Evolutionary conservation across 257 asterid species (phyloP).

Genomic region (Sherardia arvensis): DNA sequence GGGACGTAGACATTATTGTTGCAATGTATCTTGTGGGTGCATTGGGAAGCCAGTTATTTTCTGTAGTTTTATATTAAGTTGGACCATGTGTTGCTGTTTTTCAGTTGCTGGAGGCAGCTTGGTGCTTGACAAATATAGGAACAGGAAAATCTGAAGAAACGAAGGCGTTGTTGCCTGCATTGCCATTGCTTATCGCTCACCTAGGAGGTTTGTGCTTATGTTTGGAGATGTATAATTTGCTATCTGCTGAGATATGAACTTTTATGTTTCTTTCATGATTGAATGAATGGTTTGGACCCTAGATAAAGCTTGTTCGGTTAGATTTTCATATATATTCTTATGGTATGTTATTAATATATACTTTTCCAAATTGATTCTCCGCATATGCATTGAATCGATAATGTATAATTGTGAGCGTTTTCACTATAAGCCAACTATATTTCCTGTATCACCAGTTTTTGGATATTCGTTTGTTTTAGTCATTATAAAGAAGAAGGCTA

Average conservation of each 20-base stretch:
- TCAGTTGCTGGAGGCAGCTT: slow-evolving; percentile 97
- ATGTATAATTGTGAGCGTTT: neutral
- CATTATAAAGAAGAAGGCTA: neutral
- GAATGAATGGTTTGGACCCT: neutral
- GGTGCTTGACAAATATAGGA: slow-evolving; percentile 97
- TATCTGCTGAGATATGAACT: neutral
- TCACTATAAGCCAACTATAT: neutral
- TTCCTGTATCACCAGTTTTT: neutral
- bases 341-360: too few relatives aligned
- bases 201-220: slow-evolving; percentile 67
- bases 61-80: neutral
- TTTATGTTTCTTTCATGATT: neutral
- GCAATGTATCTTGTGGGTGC: neutral
- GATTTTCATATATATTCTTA: neutral
- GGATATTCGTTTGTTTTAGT: neutral
- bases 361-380: neutral
- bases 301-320: neutral
- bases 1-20: neutral
- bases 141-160: slow-evolving; percentile 96
- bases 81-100: slow-evolving; percentile 8
- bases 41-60: neutral
- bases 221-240: neutral
- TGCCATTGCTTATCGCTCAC: slow-evolving; percentile 91
- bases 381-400: neutral
- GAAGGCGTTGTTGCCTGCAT: slow-evolving; percentile 72